Evolutionary conservation across 192 early-diverging fungal species (phyloP).

Genomic region (Coemansia sp.): DNA sequence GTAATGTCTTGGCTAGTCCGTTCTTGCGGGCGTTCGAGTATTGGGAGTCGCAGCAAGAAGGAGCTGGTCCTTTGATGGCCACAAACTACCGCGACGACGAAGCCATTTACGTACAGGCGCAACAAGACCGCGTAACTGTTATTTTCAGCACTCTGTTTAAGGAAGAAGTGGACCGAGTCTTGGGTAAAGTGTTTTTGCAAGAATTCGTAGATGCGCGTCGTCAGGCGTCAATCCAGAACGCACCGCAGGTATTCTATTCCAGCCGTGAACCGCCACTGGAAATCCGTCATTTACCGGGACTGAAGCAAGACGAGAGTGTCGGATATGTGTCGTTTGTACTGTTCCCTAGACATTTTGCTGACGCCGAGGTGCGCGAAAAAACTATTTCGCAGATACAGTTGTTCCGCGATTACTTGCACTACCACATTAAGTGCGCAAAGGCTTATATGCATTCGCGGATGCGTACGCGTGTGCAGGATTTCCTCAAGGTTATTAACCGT

Average conservation of each 20-base stretch:
- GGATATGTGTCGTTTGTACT: slow-evolving; percentile 98
- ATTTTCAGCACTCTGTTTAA: slow-evolving; percentile 96
- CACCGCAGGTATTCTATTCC: slow-evolving; percentile 95
- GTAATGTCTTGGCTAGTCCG: slow-evolving; percentile 91
- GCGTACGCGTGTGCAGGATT: slow-evolving; percentile 90
- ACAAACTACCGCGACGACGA: slow-evolving; percentile 93
- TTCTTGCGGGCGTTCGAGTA: slow-evolving; percentile 89
- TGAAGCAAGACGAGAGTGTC: slow-evolving; percentile 78
- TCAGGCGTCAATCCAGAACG: slow-evolving; percentile 82
- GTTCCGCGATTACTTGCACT: slow-evolving; percentile 98
- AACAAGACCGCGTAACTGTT: slow-evolving; percentile 92
- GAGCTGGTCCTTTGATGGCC: slow-evolving; percentile 80
- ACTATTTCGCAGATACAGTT: slow-evolving; percentile 95
- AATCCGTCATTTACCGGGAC: slow-evolving; percentile 72
- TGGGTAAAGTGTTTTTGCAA: slow-evolving; percentile 96
- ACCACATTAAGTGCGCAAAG: slow-evolving; percentile 99
- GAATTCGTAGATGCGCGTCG: slow-evolving; percentile 99
- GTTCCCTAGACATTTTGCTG: slow-evolving; percentile 86
- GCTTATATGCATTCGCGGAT: slow-evolving; percentile 99
- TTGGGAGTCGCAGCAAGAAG: slow-evolving; percentile 71
- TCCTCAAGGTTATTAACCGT: slow-evolving; percentile 97
- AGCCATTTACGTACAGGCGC: slow-evolving; percentile 88
- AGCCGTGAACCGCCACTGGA: slow-evolving; percentile 92
- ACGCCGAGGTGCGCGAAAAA: slow-evolving; percentile 72
- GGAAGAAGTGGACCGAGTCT: slow-evolving; percentile 95